Conservation (phyloP, 192 early-diverging fungal genomes). For the Piromyces finnis region DNA sequence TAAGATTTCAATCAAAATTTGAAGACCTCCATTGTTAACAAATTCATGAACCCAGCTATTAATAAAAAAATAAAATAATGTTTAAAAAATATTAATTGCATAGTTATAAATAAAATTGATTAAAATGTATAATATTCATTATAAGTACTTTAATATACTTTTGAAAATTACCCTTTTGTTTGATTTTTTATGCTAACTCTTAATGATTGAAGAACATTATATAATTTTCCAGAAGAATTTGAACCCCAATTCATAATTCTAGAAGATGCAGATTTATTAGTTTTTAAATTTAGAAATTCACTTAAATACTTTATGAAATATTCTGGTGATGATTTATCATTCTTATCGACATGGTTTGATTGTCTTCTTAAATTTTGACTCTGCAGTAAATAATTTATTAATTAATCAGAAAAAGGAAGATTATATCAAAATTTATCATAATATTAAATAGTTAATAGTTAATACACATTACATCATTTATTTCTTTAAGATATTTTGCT, state of each 20-base stretch:
- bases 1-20: background rate
- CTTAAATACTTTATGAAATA: background rate
- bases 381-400: too few relatives aligned
- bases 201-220: background rate
- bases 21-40: background rate
- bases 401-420: too few relatives aligned
- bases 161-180: background rate
- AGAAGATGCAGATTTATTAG: background rate
- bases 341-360: background rate
- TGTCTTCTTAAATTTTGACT: background rate
- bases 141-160: too few relatives aligned
- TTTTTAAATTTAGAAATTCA: background rate
- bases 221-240: background rate
- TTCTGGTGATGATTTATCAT: background rate
- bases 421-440: too few relatives aligned
- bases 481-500: background rate
- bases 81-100: too few relatives aligned
- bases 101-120: too few relatives aligned
- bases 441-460: too few relatives aligned
- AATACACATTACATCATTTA: background rate
- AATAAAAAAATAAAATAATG: too few relatives aligned
- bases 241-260: background rate
- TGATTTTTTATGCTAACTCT: background rate
- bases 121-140: too few relatives aligned
- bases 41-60: background rate